Evolutionary conservation across 306 rosid species (phyloP), one percentile per base, ranked within the genome.

Genomic region (Delonix regia): DNA sequence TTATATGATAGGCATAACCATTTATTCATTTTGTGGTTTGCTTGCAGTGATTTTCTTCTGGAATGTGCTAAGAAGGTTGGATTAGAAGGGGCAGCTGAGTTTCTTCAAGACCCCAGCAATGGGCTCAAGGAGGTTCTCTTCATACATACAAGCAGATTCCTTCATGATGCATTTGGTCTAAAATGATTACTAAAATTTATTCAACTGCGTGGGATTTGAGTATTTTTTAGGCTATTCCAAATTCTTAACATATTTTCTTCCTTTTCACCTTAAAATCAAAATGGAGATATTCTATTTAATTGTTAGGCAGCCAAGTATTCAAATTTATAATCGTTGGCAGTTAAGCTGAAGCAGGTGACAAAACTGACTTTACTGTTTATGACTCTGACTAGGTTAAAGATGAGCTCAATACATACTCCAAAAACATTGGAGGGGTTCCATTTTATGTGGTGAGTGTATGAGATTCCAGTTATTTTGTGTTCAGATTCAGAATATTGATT

Each of bases 61-160:
- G 95, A 90, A 79, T 82, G 87, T 87, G 97, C 97, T 76, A 78
- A 73, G 5, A 90, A 92, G 85, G 91, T 86, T 47, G 94, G 94
- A 69, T 83, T 92, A 57, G 90, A 82, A 81, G 97, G 97, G 22
- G 93, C 97, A 27, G 92, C 85, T 48, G 97, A 92, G 89, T 94
- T 88, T 90, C 95, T 94, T 56, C 84, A 62, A 77, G 85, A 88
- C 74, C 90, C 91, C 63, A 88, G 83, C 85, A 88, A 90, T 79
- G 99, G 95, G 55, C 85, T 90, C 77, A 82, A 81, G 69, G 97
- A 94, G 97, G 99, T 94, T 53, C 19, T 19, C 39, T 74, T 52
- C 48, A 64, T 64, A 64, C 47, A 6, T 69, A 64, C 19, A 60
- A 34, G 21, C 78, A 60, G 69, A 24, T 79, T 78, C 74, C 53